Conservation (phyloP, 1,139 yeast species). For the Geotrichum carabidarum region DNA sequence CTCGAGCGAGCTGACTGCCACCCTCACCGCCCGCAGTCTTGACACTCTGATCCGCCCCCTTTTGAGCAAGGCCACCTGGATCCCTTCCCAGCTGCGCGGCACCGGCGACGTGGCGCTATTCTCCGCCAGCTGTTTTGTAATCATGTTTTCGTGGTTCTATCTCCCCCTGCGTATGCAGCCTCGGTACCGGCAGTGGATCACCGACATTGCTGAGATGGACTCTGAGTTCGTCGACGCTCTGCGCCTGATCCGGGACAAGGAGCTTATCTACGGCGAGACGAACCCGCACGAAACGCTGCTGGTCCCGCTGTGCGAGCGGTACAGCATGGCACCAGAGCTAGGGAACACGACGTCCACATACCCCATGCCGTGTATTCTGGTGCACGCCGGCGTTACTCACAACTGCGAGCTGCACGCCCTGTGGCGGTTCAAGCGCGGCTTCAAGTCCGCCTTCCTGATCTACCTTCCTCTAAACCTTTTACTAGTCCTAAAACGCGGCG, state of each 20-base stretch:
- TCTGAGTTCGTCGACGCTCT: conserved; percentile 37
- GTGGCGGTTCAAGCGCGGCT: conserved; percentile 39
- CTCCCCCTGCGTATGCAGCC: conserved; percentile 39
- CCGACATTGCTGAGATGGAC: conserved; percentile 43
- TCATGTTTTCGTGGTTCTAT: conserved; percentile 44
- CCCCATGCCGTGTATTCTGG: conserved; percentile 41
- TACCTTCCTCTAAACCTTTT: conserved; percentile 29
- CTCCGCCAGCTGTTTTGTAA: conserved; percentile 29
- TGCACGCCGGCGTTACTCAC: conserved; percentile 38
- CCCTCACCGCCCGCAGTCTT: conserved; percentile 27
- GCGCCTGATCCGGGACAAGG: conserved; percentile 31
- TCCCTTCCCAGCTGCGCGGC: conserved; percentile 15
- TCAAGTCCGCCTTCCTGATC: conserved; percentile 36
- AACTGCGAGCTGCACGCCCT: conserved; percentile 42
- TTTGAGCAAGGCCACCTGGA: conserved; percentile 7
- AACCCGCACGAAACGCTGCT: conserved; percentile 3
- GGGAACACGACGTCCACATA: conserved; percentile 33
- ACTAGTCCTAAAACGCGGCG: conserved; percentile 21
- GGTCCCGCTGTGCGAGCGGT: conserved; percentile 29
- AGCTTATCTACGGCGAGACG: conserved; percentile 34
- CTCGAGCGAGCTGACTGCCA: conserved; percentile 27
- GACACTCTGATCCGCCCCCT: conserved; percentile 24
- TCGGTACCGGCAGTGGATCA: conserved; percentile 43
- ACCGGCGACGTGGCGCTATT: conserved; percentile 28
- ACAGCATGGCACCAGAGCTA: conserved; percentile 30